phyloP scores from a whole-genome alignment of 1,139 yeast genomes.

The Pichiaceae sp. region DNA sequence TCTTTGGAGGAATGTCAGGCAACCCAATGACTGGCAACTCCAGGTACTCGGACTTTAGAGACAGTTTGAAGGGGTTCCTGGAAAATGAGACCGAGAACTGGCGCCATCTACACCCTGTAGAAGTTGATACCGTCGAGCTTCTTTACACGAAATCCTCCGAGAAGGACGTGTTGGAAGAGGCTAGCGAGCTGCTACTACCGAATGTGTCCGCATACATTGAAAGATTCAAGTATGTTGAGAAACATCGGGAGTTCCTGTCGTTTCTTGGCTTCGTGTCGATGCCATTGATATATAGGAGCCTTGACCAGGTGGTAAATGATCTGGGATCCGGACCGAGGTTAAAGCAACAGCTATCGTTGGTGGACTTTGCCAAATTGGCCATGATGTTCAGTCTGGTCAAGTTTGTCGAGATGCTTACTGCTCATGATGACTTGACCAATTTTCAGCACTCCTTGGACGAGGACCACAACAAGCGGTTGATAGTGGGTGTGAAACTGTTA shows the following conservation, averaged over 20 bases:
- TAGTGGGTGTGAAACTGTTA: slow-evolving; percentile 1
- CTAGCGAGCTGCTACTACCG: slow-evolving; percentile 6
- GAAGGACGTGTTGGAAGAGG: slow-evolving; percentile 5
- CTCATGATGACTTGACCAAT: neutral
- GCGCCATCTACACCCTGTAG: too few relatives aligned
- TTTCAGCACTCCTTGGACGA: slow-evolving; percentile 7
- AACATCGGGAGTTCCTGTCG: slow-evolving; percentile 7
- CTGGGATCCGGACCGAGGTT: slow-evolving; percentile 3
- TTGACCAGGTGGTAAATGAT: slow-evolving; percentile 6
- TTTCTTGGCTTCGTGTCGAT: slow-evolving; percentile 8
- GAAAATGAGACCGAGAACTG: too few relatives aligned
- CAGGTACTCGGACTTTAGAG: too few relatives aligned
- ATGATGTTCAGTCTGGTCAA: slow-evolving; percentile 7
- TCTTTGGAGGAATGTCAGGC: neutral
- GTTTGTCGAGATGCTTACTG: slow-evolving; percentile 6
- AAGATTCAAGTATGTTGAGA: slow-evolving; percentile 10
- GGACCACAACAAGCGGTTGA: slow-evolving; percentile 8
- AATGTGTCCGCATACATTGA: slow-evolving; percentile 13
- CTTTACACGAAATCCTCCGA: too few relatives aligned
- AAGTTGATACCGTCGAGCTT: too few relatives aligned
- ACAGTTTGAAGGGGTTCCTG: too few relatives aligned
- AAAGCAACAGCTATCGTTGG: slow-evolving; percentile 5
- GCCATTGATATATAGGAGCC: slow-evolving; percentile 1
- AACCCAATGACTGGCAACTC: too few relatives aligned
- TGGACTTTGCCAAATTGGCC: slow-evolving; percentile 8